Conservation (phyloP, 2,329 filamentous ascomycete species). For the Remersonia thermophila region DNA sequence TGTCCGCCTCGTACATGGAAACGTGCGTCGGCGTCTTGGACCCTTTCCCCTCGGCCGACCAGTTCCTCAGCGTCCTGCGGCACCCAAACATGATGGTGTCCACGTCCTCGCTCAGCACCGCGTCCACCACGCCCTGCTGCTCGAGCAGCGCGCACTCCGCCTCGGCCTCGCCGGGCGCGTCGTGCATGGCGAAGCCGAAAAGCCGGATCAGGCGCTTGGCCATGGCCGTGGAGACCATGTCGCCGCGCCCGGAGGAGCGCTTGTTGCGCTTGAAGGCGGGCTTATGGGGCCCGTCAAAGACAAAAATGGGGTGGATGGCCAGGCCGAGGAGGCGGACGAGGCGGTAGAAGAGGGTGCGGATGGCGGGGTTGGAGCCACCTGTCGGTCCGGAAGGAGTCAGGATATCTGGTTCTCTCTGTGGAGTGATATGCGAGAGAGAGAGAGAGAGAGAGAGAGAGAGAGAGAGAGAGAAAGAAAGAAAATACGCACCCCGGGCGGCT, state of each 20-base stretch:
- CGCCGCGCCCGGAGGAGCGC: constrained; percentile 49
- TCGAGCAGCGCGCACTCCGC: constrained; percentile 89
- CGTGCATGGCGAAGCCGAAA: constrained; percentile 74
- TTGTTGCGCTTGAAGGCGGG: constrained; percentile 80
- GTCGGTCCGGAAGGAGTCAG: neutral
- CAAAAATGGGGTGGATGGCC: constrained; percentile 39
- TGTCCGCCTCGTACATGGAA: constrained; percentile 58
- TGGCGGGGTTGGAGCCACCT: constrained; percentile 79
- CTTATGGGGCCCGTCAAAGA: constrained; percentile 39
- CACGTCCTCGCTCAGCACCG: constrained; percentile 89
- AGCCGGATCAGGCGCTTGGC: constrained; percentile 74
- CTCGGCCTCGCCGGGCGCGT: constrained; percentile 89
- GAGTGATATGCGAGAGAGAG: neutral
- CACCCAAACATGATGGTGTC: constrained; percentile 98
- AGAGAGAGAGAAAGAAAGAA: neutral
- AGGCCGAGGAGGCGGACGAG: constrained; percentile 45
- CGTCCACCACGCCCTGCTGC: constrained; percentile 71
- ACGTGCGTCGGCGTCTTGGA: constrained; percentile 72
- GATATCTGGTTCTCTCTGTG: neutral
- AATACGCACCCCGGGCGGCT: constrained; percentile 58
- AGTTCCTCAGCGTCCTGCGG: constrained; percentile 64
- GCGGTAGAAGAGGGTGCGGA: constrained; percentile 87
- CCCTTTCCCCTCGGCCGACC: constrained; percentile 60
- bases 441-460: too few relatives aligned
- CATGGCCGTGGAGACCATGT: constrained; percentile 56